A percentile compares a stretch with the other conserved stretches of the same genome.
Conservation (phyloP, 257 asterid species). For the Asclepias syriaca region DNA sequence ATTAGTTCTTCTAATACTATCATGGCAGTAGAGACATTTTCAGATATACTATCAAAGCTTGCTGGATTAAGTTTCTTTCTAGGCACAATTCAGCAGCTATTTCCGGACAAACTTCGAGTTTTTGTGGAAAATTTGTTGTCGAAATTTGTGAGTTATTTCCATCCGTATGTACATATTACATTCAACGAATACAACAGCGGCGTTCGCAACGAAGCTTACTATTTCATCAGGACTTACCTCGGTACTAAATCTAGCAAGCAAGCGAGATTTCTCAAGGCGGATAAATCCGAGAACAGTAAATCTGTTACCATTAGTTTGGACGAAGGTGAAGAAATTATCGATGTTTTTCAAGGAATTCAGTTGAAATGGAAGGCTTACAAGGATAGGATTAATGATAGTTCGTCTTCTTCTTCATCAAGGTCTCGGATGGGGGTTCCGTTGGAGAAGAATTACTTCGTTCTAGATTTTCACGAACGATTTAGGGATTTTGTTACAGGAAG, state of each 20-base stretch:
- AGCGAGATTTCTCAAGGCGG: slow-evolving; percentile 21
- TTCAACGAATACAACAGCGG: slow-evolving; percentile 13
- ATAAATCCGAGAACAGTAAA: slow-evolving; percentile 5
- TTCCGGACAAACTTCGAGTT: not conserved
- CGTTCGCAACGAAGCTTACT: slow-evolving; percentile 11
- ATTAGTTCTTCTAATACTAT: too few relatives aligned
- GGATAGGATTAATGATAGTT: not conserved
- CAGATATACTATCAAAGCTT: slow-evolving; percentile 2
- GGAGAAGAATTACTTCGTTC: slow-evolving; percentile 5
- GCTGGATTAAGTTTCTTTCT: slow-evolving; percentile 10
- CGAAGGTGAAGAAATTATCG: slow-evolving; percentile 19
- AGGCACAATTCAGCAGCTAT: slow-evolving; percentile 8
- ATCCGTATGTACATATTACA: slow-evolving; percentile 15
- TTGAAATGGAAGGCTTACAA: slow-evolving; percentile 20
- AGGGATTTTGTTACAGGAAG: not conserved
- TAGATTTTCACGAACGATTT: not conserved
- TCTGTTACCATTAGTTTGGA: slow-evolving; percentile 24
- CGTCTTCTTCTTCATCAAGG: not conserved
- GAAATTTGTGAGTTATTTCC: not conserved
- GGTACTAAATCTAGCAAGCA: slow-evolving; percentile 18
- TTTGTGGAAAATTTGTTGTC: not conserved
- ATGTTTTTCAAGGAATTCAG: slow-evolving; percentile 12
- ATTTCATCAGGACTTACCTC: slow-evolving; percentile 21
- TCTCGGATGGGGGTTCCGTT: not conserved
- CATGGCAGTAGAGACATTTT: not conserved